Percentiles rank a stretch among this genome's conserved stretches.
Evolutionary conservation across 805 yeast genomes (phyloP).

Genomic region (Yamadazyma philogaea): DNA sequence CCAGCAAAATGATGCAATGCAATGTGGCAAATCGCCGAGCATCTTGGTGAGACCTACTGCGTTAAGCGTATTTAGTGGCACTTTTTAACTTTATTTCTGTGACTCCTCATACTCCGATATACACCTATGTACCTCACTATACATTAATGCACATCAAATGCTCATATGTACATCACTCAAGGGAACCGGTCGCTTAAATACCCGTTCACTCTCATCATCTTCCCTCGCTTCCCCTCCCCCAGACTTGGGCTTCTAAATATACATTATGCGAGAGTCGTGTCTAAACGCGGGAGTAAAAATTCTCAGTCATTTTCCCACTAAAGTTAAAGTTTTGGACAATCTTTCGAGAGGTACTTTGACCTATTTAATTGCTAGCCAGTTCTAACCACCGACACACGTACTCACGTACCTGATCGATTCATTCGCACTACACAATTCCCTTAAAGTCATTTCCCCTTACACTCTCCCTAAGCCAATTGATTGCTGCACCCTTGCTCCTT

Average conservation of each 20-base stretch:
- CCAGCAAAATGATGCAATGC: background rate
- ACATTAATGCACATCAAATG: too few relatives aligned
- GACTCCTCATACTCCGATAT: background rate
- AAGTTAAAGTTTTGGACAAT: conserved; percentile 2
- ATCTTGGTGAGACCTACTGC: background rate
- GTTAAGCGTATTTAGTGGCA: too few relatives aligned
- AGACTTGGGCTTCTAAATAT: background rate
- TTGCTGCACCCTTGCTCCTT: background rate
- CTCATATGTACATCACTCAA: too few relatives aligned
- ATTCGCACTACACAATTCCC: background rate
- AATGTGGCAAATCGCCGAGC: background rate
- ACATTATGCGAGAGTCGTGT: conserved; percentile 4
- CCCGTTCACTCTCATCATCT: background rate
- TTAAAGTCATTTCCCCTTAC: background rate
- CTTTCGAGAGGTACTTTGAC: background rate
- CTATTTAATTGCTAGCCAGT: background rate
- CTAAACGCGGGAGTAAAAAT: conserved; percentile 4
- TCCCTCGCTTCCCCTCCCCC: background rate
- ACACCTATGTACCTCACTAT: background rate
- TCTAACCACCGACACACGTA: background rate
- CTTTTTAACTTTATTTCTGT: too few relatives aligned
- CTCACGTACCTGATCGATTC: background rate
- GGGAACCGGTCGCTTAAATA: too few relatives aligned
- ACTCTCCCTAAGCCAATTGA: background rate
- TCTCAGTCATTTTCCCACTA: conserved; percentile 6